A percentile compares a stretch with the other conserved stretches of the same genome.
phyloP scores from a whole-genome alignment of 2,329 filamentous ascomycete species.

The Epichloe glyceriae region DNA sequence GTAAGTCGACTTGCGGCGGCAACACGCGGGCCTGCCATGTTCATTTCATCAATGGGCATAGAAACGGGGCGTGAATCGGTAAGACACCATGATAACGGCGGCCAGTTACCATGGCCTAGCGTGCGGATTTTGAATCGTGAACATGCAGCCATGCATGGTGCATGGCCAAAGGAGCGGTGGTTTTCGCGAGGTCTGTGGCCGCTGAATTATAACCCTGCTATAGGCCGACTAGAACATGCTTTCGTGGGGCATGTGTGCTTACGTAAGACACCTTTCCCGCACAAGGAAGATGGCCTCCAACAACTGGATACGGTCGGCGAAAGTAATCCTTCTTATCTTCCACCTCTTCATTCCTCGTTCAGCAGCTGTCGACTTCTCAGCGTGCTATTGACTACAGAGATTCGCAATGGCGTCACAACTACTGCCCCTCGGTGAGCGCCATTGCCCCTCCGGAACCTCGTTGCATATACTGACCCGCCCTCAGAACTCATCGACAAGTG shows the following conservation, averaged over 20 bases:
- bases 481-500: slow-evolving; percentile 97
- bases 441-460: background rate
- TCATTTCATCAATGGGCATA: slow-evolving; percentile 11
- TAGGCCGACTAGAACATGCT: background rate
- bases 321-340: background rate
- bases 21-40: slow-evolving; percentile 9
- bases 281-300: too few relatives aligned
- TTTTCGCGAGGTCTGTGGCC: background rate
- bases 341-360: background rate
- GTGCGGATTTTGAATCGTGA: background rate
- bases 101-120: slow-evolving; percentile 10
- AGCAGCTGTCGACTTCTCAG: background rate
- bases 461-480: background rate
- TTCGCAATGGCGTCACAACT: slow-evolving; percentile 57
- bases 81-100: slow-evolving; percentile 6
- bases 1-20: slow-evolving; percentile 14
- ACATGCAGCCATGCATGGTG: slow-evolving; percentile 6
- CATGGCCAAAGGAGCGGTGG: background rate
- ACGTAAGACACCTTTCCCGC: background rate
- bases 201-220: background rate
- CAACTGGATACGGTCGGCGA: background rate
- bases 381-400: slow-evolving; percentile 1
- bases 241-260: background rate
- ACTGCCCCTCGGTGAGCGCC: slow-evolving; percentile 49
- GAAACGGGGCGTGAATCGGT: background rate